phyloP scores from a whole-genome alignment of 805 yeast genomes.

The Barnettozyma sp. region DNA sequence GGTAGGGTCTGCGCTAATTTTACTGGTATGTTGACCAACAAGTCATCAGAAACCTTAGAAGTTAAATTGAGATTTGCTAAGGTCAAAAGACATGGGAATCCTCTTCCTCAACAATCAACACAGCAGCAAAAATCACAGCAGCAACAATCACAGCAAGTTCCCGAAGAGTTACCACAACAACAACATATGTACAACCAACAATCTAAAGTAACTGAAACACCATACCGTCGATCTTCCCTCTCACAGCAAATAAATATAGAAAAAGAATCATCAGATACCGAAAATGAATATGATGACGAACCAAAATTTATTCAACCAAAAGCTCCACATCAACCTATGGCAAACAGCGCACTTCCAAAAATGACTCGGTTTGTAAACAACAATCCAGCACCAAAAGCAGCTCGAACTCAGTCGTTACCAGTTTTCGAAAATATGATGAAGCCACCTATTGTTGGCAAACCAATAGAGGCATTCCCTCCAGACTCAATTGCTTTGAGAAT shows the following conservation, averaged over 20 bases:
- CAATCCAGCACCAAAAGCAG: constrained; percentile 41
- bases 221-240: constrained; percentile 9
- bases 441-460: constrained; percentile 10
- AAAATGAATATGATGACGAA: constrained; percentile 20
- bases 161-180: constrained; percentile 7
- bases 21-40: constrained; percentile 34
- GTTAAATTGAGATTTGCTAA: constrained; percentile 41
- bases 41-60: constrained; percentile 45
- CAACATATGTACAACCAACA: constrained; percentile 1
- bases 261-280: constrained; percentile 17
- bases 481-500: constrained; percentile 26
- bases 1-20: constrained; percentile 54
- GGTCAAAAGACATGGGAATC: constrained; percentile 12
- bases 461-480: constrained; percentile 21
- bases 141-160: constrained; percentile 2
- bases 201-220: constrained; percentile 2
- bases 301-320: constrained; percentile 15
- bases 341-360: constrained; percentile 11
- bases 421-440: constrained; percentile 19
- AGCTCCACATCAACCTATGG: constrained; percentile 5
- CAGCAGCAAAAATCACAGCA: constrained; percentile 6
- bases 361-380: constrained; percentile 33
- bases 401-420: constrained; percentile 39
- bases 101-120: constrained; percentile 6
- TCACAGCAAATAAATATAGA: constrained; percentile 13